These are phyloP conservation scores for Uronychia setigera DNA, from an alignment of 73 alveolate species.

Conservation along the genomic window DNA sequence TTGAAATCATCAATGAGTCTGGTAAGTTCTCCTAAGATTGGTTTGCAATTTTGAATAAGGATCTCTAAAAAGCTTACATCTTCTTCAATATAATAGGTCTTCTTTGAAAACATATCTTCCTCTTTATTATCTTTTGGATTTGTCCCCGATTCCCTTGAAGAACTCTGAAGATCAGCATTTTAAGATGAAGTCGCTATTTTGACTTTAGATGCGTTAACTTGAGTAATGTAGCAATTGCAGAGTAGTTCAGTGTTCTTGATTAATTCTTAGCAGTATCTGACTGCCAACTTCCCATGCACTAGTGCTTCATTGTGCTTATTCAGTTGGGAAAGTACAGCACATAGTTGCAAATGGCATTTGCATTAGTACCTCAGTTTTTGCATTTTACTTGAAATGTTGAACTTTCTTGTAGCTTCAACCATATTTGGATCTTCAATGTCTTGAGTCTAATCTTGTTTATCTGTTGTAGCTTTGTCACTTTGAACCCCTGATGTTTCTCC, in stretches of 20 bases:
- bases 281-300: constrained; percentile 86
- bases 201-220: neutral
- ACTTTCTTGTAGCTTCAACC: constrained; percentile 44
- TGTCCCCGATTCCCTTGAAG: constrained; percentile 4
- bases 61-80: constrained; percentile 21
- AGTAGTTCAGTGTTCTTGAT: constrained; percentile 58
- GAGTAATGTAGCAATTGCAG: constrained; percentile 29
- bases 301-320: constrained; percentile 87
- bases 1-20: constrained; percentile 31
- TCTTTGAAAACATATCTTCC: neutral
- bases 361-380: constrained; percentile 82
- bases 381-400: constrained; percentile 61
- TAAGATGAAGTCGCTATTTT: neutral
- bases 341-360: constrained; percentile 85
- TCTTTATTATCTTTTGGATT: constrained; percentile 15
- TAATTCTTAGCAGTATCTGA: constrained; percentile 74
- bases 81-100: constrained; percentile 49
- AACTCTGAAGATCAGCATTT: neutral
- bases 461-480: neutral
- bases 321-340: constrained; percentile 88
- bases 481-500: neutral
- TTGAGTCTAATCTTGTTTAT: neutral
- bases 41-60: constrained; percentile 45
- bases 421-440: constrained; percentile 11
- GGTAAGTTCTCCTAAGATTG: constrained; percentile 21